Evolutionary conservation across 164 flowering plant species (phyloP).

Genomic region (Piper longum): DNA sequence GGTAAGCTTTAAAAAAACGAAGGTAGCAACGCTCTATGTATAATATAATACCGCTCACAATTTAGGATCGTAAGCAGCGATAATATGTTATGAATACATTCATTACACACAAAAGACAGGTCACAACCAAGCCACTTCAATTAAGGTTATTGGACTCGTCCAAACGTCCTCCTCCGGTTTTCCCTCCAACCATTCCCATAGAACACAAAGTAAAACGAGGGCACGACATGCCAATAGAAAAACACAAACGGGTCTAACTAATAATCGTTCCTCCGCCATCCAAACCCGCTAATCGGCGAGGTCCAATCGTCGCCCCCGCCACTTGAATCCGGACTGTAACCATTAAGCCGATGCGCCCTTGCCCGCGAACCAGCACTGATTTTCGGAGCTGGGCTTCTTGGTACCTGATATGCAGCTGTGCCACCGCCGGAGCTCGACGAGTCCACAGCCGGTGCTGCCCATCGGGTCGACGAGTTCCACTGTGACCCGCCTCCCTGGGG

Average conservation of each 20-base stretch:
- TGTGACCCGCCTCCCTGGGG: constrained; percentile 13
- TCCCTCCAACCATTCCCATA: background rate
- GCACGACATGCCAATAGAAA: background rate
- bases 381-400: constrained; percentile 45
- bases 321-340: constrained; percentile 36
- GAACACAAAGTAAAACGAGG: background rate
- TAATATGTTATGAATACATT: too few relatives aligned
- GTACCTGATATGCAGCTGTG: constrained; percentile 18
- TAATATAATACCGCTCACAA: too few relatives aligned
- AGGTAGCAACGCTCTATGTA: too few relatives aligned
- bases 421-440: constrained; percentile 68
- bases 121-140: too few relatives aligned
- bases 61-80: too few relatives aligned
- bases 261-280: constrained; percentile 26
- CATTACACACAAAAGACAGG: too few relatives aligned
- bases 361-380: constrained; percentile 4
- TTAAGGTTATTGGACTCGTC: too few relatives aligned
- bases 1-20: too few relatives aligned
- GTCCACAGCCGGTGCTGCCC: constrained; percentile 27
- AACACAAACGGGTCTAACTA: background rate
- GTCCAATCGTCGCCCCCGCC: constrained; percentile 25
- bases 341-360: constrained; percentile 15
- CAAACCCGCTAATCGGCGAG: constrained; percentile 7
- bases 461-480: constrained; percentile 52
- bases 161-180: too few relatives aligned